These are phyloP conservation scores for Kregervanrija pseudodelftensis DNA, from an alignment of 805 yeast species.

Conservation along the genomic window DNA sequence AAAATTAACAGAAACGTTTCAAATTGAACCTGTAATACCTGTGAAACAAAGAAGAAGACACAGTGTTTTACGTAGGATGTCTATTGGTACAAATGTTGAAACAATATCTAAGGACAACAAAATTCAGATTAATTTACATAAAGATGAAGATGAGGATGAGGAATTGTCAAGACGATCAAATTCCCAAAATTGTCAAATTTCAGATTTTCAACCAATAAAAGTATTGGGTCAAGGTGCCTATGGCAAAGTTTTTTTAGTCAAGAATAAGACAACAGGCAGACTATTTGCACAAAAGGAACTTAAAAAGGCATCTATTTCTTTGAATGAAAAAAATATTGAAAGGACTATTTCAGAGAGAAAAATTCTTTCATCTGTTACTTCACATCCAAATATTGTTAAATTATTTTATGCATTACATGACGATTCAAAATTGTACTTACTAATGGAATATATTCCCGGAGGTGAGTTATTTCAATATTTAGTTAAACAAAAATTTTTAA, in stretches of 20 bases:
- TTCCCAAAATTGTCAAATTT: constrained; percentile 18
- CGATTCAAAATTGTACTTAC: constrained; percentile 57
- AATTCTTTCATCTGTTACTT: constrained; percentile 52
- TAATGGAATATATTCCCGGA: constrained; percentile 82
- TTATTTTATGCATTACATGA: constrained; percentile 82
- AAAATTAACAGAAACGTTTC: neutral
- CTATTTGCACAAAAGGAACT: constrained; percentile 82
- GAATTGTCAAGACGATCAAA: constrained; percentile 8
- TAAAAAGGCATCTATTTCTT: constrained; percentile 66
- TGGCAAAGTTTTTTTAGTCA: constrained; percentile 74
- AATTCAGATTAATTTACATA: neutral
- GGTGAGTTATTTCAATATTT: constrained; percentile 73
- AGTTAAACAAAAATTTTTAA: constrained; percentile 35
- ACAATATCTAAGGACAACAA: constrained; percentile 3
- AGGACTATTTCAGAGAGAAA: constrained; percentile 73
- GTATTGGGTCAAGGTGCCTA: constrained; percentile 83
- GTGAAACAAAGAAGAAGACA: constrained; percentile 17
- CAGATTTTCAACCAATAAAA: constrained; percentile 62
- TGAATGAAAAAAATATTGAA: constrained; percentile 46
- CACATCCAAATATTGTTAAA: constrained; percentile 79
- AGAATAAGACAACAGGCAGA: constrained; percentile 49
- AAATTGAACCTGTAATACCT: neutral
- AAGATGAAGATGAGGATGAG: constrained; percentile 1
- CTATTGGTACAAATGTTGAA: constrained; percentile 14
- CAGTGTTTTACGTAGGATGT: constrained; percentile 23